Base-by-base conservation (phyloP, 129 eudicot species). In the Tagetes patula region DNA sequence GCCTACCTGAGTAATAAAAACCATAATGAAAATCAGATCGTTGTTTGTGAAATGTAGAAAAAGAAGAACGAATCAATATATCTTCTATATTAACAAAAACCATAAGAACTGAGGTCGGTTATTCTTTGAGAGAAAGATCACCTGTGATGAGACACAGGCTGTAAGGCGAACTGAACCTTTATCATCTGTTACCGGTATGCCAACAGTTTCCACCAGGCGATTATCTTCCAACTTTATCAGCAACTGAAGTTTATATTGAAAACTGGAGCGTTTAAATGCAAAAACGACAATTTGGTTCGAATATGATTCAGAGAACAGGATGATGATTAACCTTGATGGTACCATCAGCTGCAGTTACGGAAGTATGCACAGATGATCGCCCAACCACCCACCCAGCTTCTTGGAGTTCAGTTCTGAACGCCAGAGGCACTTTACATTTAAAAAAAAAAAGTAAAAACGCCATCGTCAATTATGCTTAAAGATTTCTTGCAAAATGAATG, bases 131-230 rank as follows among this genome's bases (percentile, higher is more conserved):
- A n/a, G 60, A 72, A 65, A 78, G 68, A 72, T 82, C 43, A 95
- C 99, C 97, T 95, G 99, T 13, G 99, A 95, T 58, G 99, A 95
- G 73, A 95, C 97, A 80, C 99, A 95, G 64, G 94, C 97, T 36
- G 99, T 95, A 66, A 95, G 93, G 46, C 97, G 93, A 59, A 83
- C 75, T 20, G 97, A 95, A 68, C 97, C 97, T 82, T 85, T 85
- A 75, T 78, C 89, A 76, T 95, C 97, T 73, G 83, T 49, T n/a
- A 91, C 96, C 49, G 99, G 99, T 77, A 95, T 95, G 75, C 99
- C 99, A 42, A 95, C 99, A 46, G 99, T 95, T 88, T 95, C 99
- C 71, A 95, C 97, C 65, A 95, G 76, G 56, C 96, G 83, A 33
- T 89, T 91, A 77, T 95, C 99, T 59, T 88, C 96, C 71, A 95